Conservation (phyloP, 2,329 filamentous ascomycete species). For the Fusarium humuli region DNA sequence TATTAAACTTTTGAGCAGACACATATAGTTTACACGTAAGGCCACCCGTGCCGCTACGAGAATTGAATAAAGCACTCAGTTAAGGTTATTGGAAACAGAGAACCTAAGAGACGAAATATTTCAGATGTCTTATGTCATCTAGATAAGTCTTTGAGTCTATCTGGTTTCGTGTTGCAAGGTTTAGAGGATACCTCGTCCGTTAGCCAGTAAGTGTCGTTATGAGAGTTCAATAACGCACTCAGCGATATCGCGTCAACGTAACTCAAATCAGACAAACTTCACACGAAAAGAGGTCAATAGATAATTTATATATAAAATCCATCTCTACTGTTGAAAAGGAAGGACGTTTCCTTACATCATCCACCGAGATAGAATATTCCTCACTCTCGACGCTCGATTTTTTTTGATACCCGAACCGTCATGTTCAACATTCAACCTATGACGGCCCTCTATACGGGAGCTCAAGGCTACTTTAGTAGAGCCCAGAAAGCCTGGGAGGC, state of each 20-base stretch:
- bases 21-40: too few species aligned
- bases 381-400: neutral
- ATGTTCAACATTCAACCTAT: neutral
- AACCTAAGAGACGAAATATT: neutral
- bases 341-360: neutral
- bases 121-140: neutral
- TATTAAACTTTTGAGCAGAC: neutral
- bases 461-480: neutral
- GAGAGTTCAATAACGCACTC: neutral
- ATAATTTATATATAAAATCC: neutral
- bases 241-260: neutral
- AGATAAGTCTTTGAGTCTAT: neutral
- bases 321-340: neutral
- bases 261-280: neutral
- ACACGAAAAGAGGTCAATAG: too few species aligned
- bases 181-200: neutral
- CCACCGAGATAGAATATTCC: neutral
- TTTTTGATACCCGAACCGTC: neutral
- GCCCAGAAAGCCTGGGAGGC: neutral
- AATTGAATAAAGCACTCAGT: neutral
- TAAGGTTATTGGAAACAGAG: rapidly evolving
- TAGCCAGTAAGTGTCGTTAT: neutral
- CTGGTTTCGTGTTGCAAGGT: too few species aligned
- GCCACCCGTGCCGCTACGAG: too few species aligned
- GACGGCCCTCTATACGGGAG: neutral